Percentiles rank a stretch among this genome's conserved stretches.
Conservation (phyloP, 2,329 filamentous ascomycete genomes). For the Aspergillus tamarii region DNA sequence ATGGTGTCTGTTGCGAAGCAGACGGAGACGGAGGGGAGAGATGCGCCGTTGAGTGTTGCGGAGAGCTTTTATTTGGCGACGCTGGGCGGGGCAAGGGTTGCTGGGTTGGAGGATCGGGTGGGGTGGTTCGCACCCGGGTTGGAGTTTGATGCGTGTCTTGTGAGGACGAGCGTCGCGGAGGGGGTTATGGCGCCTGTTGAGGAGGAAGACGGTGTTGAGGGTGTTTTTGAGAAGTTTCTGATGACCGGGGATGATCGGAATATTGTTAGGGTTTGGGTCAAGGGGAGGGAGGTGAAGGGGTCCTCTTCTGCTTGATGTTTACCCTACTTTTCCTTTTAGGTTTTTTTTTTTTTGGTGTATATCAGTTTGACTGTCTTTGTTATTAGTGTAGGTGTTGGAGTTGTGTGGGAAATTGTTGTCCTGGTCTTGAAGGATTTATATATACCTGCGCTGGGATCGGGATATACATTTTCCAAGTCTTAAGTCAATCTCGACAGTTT, state of each 20-base stretch:
- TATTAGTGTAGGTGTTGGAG: no score
- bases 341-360: no score
- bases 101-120: conserved; percentile 56
- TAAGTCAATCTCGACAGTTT: no score
- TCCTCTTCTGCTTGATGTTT: not conserved
- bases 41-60: conserved; percentile 52
- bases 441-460: not conserved
- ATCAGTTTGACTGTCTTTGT: no score
- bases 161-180: conserved; percentile 45
- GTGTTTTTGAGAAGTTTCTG: conserved; percentile 64
- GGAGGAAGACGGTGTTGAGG: conserved; percentile 50
- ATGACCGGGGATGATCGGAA: conserved; percentile 70
- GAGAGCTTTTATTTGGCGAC: conserved; percentile 66
- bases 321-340: not conserved
- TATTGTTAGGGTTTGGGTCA: conserved; percentile 59
- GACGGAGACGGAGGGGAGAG: conserved; percentile 37
- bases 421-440: no score
- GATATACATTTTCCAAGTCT: not conserved
- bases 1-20: conserved; percentile 50
- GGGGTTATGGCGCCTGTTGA: conserved; percentile 59
- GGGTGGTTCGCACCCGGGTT: conserved; percentile 63
- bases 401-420: no score
- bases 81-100: conserved; percentile 62
- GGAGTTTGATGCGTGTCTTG: conserved; percentile 63
- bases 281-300: conserved; percentile 45